Conservation (phyloP, 495 filamentous ascomycete species). For the Penicilliopsis zonata region DNA sequence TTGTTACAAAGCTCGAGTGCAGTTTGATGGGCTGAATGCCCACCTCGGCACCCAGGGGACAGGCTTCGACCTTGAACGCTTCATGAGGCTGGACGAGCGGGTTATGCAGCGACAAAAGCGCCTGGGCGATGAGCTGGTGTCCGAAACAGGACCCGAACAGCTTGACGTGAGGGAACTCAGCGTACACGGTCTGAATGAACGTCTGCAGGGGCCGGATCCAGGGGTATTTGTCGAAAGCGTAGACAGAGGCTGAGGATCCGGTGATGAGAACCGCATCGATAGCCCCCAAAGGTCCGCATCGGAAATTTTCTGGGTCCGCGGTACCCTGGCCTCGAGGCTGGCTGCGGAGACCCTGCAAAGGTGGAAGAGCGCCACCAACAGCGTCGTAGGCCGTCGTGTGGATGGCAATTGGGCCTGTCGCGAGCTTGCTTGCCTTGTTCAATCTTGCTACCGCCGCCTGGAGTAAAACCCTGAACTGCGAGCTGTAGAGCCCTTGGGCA, state of each 20-base stretch:
- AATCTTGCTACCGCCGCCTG: conserved; percentile 20
- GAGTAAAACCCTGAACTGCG: conserved; percentile 23
- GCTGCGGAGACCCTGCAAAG: conserved; percentile 14
- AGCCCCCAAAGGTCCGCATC: conserved; percentile 1
- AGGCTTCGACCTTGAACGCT: conserved; percentile 13
- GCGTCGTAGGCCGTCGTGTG: conserved; percentile 28
- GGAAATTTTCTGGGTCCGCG: background rate
- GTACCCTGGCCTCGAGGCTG: background rate
- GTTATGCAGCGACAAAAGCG: conserved; percentile 12
- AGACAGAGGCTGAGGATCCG: conserved; percentile 22
- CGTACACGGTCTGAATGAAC: conserved; percentile 23
- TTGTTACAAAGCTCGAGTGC: conserved; percentile 12
- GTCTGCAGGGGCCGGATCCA: conserved; percentile 21
- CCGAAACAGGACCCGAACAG: conserved; percentile 40
- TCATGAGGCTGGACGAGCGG: background rate
- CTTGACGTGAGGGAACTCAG: conserved; percentile 26
- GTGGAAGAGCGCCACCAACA: conserved; percentile 20
- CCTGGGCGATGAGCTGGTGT: conserved; percentile 34
- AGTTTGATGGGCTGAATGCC: conserved; percentile 25
- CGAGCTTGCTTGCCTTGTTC: conserved; percentile 6
- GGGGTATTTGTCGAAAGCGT: conserved; percentile 14
- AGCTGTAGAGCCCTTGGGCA: conserved; percentile 24
- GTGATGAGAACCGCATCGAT: conserved; percentile 32
- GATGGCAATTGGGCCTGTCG: conserved; percentile 9
- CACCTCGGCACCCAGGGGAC: conserved; percentile 22